Evolutionary conservation across 2,329 filamentous ascomycete genomes (phyloP).

Genomic region (Orbilia javanica): DNA sequence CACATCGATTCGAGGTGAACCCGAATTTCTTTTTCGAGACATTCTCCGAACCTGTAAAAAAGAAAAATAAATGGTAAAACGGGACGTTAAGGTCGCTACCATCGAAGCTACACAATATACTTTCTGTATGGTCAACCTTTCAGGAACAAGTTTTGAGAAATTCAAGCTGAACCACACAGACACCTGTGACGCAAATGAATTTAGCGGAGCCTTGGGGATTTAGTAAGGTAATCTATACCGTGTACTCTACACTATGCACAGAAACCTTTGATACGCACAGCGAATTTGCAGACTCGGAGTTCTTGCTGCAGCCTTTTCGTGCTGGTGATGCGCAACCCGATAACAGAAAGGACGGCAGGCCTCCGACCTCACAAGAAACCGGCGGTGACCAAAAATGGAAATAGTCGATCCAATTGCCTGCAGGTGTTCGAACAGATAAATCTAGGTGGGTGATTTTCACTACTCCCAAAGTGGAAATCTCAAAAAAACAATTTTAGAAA

Average conservation of each 20-base stretch:
- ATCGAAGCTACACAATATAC: slow-evolving; percentile 14
- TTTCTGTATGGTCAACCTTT: slow-evolving; percentile 33
- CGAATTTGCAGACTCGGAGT: background rate
- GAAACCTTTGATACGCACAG: background rate
- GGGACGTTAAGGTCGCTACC: slow-evolving; percentile 19
- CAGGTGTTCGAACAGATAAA: slow-evolving; percentile 25
- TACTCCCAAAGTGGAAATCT: slow-evolving; percentile 45
- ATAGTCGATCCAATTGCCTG: slow-evolving; percentile 26
- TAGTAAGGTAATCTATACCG: no score
- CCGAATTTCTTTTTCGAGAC: slow-evolving; percentile 16
- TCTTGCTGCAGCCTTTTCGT: slow-evolving; percentile 9
- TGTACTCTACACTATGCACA: no score
- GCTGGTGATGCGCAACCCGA: slow-evolving; percentile 1
- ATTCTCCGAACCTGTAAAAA: slow-evolving; percentile 9
- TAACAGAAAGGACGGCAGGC: slow-evolving; percentile 38
- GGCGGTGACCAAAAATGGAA: slow-evolving; percentile 57
- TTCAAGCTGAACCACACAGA: slow-evolving; percentile 5
- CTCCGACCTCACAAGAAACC: slow-evolving; percentile 16
- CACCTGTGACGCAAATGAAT: slow-evolving; percentile 43
- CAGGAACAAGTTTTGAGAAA: slow-evolving; percentile 50
- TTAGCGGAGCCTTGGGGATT: slow-evolving; percentile 26
- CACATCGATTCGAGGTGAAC: slow-evolving; percentile 19
- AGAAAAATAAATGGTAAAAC: slow-evolving; percentile 1
- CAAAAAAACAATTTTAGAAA: slow-evolving; percentile 32
- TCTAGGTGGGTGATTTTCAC: background rate